Conservation (phyloP, 371 early-diverging fungal species). For the Zychaea mexicana region DNA sequence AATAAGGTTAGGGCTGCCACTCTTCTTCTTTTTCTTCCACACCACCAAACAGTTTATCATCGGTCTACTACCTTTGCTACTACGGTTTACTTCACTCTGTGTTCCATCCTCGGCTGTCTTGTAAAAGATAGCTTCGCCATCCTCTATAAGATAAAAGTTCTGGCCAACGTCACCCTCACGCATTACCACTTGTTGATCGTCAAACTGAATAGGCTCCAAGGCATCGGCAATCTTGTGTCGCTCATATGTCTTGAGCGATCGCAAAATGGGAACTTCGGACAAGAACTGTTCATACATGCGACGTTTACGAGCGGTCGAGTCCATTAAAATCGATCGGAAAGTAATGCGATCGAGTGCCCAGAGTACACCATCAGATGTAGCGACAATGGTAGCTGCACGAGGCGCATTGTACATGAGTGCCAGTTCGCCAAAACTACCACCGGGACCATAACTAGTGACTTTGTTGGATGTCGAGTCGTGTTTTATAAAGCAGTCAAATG, state of each 20-base stretch:
- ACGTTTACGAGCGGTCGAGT: conserved; percentile 71
- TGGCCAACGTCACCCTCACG: conserved; percentile 72
- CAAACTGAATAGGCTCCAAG: conserved; percentile 68
- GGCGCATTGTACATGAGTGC: conserved; percentile 93
- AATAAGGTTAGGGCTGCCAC: no score
- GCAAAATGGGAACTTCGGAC: conserved; percentile 70
- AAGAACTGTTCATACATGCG: conserved; percentile 81
- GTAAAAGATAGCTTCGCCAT: conserved; percentile 75
- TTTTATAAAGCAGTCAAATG: conserved; percentile 89
- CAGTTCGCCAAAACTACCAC: conserved; percentile 87
- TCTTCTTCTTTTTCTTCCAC: conserved; percentile 23
- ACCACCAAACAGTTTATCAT: no score
- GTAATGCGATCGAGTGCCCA: conserved; percentile 89
- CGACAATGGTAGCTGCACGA: conserved; percentile 83
- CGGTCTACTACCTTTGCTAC: conserved; percentile 89
- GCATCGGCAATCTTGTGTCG: conserved; percentile 84
- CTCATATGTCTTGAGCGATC: conserved; percentile 68
- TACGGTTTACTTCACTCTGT: conserved; percentile 73
- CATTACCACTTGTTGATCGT: conserved; percentile 71
- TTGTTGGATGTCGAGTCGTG: conserved; percentile 47
- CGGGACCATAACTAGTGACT: conserved; percentile 65
- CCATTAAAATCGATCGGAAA: conserved; percentile 78
- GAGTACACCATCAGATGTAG: conserved; percentile 66
- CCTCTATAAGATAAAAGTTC: conserved; percentile 79
- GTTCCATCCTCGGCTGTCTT: conserved; percentile 56